A percentile compares a stretch with the other conserved stretches of the same genome.
Evolutionary conservation across 2,329 filamentous ascomycete genomes (phyloP).

Genomic region (Xylariaceae sp.): DNA sequence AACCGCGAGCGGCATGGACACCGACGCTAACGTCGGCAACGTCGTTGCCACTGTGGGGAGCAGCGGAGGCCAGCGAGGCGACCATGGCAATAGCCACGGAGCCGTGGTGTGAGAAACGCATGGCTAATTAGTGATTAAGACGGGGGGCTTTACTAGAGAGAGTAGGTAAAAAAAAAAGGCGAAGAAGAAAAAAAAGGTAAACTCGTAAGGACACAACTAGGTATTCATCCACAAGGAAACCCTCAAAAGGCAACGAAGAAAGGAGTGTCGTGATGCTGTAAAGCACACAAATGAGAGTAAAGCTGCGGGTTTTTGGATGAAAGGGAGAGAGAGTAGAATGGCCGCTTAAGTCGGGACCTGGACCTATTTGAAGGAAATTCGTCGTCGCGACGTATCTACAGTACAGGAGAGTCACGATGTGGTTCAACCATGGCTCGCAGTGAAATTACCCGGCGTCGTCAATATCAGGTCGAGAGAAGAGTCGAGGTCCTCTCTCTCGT

Average conservation of each 20-base stretch:
- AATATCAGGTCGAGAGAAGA: neutral
- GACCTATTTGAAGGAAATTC: slow-evolving; percentile 24
- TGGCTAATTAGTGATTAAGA: slow-evolving; percentile 11
- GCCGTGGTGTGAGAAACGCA: slow-evolving; percentile 32
- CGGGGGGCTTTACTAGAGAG: neutral
- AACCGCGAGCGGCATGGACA: neutral
- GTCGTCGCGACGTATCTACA: neutral
- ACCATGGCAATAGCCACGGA: slow-evolving; percentile 28
- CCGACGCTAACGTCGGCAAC: neutral
- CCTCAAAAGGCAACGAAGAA: neutral
- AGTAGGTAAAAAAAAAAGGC: slow-evolving; percentile 31
- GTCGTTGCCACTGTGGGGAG: slow-evolving; percentile 13
- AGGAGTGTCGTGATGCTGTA: slow-evolving; percentile 23
- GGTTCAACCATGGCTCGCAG: neutral
- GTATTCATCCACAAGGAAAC: too few species aligned
- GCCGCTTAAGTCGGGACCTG: slow-evolving; percentile 16
- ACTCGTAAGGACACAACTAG: slow-evolving; percentile 17
- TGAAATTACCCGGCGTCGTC: neutral
- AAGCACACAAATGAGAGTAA: slow-evolving; percentile 27
- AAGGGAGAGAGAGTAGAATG: slow-evolving; percentile 8
- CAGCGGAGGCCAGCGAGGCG: slow-evolving; percentile 28
- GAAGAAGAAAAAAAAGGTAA: slow-evolving; percentile 14
- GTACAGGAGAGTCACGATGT: neutral
- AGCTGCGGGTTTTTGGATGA: slow-evolving; percentile 21
- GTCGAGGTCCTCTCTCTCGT: neutral